A percentile compares a stretch with the other conserved stretches of the same genome.
Conservation (phyloP, 1,139 yeast species). For the Sugiyamaella paludigena region DNA sequence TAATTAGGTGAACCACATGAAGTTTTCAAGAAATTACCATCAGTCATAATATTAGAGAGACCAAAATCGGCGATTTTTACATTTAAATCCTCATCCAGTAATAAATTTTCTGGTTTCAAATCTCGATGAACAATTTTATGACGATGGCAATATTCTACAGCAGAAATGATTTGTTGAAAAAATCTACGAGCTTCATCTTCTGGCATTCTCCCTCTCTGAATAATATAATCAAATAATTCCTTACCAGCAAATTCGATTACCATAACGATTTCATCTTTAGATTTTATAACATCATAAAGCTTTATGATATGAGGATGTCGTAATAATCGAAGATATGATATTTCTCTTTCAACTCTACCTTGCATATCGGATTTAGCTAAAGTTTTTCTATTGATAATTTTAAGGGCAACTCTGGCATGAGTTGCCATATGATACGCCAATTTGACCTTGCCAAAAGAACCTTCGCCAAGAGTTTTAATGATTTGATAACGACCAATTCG, state of each 20-base stretch:
- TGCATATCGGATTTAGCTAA: slow-evolving; percentile 97
- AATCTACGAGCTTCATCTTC: slow-evolving; percentile 93
- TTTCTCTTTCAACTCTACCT: slow-evolving; percentile 93
- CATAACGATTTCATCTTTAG: slow-evolving; percentile 95
- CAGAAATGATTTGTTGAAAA: slow-evolving; percentile 96
- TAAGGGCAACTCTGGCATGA: slow-evolving; percentile 90
- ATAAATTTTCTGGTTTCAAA: slow-evolving; percentile 88
- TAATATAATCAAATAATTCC: slow-evolving; percentile 93
- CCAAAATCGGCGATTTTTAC: slow-evolving; percentile 98
- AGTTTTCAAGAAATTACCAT: slow-evolving; percentile 93
- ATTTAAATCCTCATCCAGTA: slow-evolving; percentile 84
- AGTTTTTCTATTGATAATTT: slow-evolving; percentile 90
- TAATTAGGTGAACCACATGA: slow-evolving; percentile 97
- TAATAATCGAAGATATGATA: slow-evolving; percentile 78
- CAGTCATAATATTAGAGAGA: slow-evolving; percentile 93
- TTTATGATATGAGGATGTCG: slow-evolving; percentile 98
- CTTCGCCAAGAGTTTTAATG: slow-evolving; percentile 92
- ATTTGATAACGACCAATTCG: slow-evolving; percentile 91
- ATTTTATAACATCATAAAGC: slow-evolving; percentile 91
- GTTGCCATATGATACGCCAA: slow-evolving; percentile 91
- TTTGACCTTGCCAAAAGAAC: slow-evolving; percentile 96
- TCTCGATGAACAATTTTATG: slow-evolving; percentile 98
- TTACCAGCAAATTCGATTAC: slow-evolving; percentile 97
- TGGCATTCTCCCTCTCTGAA: slow-evolving; percentile 91
- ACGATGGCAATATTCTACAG: slow-evolving; percentile 96